A percentile compares a stretch with the other conserved stretches of the same genome.
These are phyloP conservation scores for Blastocystis sp. DNA, from an alignment of 352 stramenopile species.

Conservation along the genomic window DNA sequence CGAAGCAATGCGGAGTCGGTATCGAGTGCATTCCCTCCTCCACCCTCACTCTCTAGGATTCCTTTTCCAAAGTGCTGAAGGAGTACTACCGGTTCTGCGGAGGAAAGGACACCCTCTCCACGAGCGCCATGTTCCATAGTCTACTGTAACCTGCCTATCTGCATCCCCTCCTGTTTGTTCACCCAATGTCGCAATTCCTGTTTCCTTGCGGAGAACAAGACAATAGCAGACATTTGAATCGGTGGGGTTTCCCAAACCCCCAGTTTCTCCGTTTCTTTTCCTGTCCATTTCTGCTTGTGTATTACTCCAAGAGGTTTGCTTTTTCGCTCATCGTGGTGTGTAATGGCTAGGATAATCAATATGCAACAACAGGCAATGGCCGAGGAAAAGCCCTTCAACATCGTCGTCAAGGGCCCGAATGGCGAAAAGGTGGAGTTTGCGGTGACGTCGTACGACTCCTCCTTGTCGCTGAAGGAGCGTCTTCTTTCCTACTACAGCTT, in stretches of 20 bases:
- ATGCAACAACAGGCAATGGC: conserved; percentile 1
- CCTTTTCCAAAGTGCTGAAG: neutral
- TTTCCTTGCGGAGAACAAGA: too few relatives aligned
- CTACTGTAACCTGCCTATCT: neutral
- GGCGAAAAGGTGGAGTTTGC: conserved; percentile 1
- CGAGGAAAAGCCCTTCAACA: conserved; percentile 3
- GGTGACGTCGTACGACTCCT: conserved; percentile 6
- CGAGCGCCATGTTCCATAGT: conserved; percentile 15
- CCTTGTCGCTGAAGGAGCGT: neutral
- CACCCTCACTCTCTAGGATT: neutral
- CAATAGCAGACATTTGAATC: too few relatives aligned
- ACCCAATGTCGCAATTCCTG: too few relatives aligned
- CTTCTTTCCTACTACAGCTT: conserved; percentile 34
- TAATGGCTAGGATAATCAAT: neutral
- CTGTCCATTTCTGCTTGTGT: conserved; percentile 1
- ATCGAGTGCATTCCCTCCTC: neutral
- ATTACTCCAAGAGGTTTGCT: neutral
- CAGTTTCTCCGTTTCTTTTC: neutral
- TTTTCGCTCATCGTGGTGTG: too few relatives aligned
- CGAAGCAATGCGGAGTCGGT: neutral
- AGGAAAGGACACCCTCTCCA: neutral
- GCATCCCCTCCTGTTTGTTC: too few relatives aligned
- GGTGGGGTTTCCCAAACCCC: too few relatives aligned
- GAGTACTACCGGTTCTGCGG: neutral
- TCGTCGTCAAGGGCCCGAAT: conserved; percentile 35